Evolutionary conservation across 2,329 filamentous ascomycete genomes (phyloP), one percentile per base, ranked within the genome.

Genomic region (Alternaria gansuensis): DNA sequence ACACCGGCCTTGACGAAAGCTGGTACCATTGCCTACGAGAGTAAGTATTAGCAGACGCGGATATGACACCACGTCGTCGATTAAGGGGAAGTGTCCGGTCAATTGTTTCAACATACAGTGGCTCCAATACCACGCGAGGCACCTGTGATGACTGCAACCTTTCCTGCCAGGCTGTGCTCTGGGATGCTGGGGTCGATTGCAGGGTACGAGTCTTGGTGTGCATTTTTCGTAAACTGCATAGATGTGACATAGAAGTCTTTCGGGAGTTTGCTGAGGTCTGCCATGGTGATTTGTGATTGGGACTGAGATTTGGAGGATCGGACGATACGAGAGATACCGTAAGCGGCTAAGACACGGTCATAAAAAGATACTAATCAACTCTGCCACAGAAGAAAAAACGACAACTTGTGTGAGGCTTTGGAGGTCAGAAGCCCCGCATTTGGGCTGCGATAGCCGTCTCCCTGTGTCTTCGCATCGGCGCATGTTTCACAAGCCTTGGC

Each of bases 111-210:
- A 57, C 57, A 45, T 63, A 68, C 68, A 50, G 43, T 45, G 29
- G 58, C 66, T 13, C 77, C 80, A 29, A 81, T 67, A 4, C 79
- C 79, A 23, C 73, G 74, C 41, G 73, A 77, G 1, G 78, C 78
- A 1, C 79, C 79, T 17, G 78, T 81, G 60, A 81, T 75, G 29
- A 79, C 65, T 21, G 73, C 65, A 3, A 78, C 74, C 57, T 77
- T 79, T 14, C 77, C 78, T 5, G 63, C 65, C 43, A 76, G 70
- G 21, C 66, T 75, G 26, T 74, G 65, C 1, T 66, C 64, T 8
- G 76, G 70, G 5, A 54, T 57, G 17, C 71, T 65, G 8, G 77
- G 79, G 44, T 80, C 72, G 45, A 80, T 77, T 14, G 78, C 68
- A 13, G 77, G 74, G 56, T 82, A 81, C 10, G 66, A 59, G 50